phyloP scores from a whole-genome alignment of 371 early-diverging fungal genomes.

The Rhizopus delemar region DNA sequence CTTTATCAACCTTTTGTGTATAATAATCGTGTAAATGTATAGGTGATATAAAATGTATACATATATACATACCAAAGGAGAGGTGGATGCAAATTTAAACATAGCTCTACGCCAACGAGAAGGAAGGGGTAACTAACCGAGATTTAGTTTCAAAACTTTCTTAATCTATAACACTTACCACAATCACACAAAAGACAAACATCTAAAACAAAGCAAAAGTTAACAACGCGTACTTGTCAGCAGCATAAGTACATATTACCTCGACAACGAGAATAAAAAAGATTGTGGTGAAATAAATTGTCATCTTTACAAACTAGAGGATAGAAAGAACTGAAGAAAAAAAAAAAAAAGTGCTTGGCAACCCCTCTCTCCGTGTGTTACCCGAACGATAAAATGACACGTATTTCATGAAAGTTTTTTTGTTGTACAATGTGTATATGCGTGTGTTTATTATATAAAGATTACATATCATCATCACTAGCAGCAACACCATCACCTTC shows the following conservation, averaged over 20 bases:
- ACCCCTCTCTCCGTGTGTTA: neutral
- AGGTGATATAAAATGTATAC: slow-evolving; percentile 6
- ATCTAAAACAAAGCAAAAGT: slow-evolving; percentile 35
- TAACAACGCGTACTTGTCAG: neutral
- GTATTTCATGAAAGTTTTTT: neutral
- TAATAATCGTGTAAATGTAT: neutral
- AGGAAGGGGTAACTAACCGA: slow-evolving; percentile 60
- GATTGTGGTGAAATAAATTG: slow-evolving; percentile 49
- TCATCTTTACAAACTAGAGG: slow-evolving; percentile 29
- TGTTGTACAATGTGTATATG: neutral
- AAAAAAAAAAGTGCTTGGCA: slow-evolving; percentile 4
- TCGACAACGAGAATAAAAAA: slow-evolving; percentile 47
- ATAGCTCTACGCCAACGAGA: slow-evolving; percentile 60
- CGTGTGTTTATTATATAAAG: neutral
- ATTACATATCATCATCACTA: slow-evolving; percentile 58
- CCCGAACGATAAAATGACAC: neutral
- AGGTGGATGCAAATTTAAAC: slow-evolving; percentile 54
- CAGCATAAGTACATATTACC: slow-evolving; percentile 23
- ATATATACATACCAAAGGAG: slow-evolving; percentile 37
- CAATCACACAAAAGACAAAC: slow-evolving; percentile 54
- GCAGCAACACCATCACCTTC: slow-evolving; percentile 72
- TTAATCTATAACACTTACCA: slow-evolving; percentile 30
- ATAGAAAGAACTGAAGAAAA: neutral
- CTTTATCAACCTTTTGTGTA: slow-evolving; percentile 41
- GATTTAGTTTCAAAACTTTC: neutral